These are phyloP conservation scores for Polychaeton citri DNA, from an alignment of 2,329 filamentous ascomycete genomes.

Conservation along the genomic window DNA sequence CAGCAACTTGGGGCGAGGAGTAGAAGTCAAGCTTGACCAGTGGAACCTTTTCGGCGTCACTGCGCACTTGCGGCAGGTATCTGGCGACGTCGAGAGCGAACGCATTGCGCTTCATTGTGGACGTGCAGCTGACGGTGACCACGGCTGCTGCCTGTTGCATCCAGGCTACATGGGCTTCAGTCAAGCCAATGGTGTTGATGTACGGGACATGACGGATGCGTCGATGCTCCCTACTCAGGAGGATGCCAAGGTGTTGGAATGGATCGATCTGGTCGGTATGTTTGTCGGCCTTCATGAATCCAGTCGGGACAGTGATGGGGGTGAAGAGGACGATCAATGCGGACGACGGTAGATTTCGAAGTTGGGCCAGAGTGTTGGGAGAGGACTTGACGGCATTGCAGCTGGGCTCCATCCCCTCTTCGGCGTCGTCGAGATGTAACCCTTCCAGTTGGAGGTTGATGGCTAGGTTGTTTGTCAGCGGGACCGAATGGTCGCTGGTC, in stretches of 20 bases:
- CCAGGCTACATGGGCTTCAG: slow-evolving; percentile 48
- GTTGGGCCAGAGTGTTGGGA: slow-evolving; percentile 5
- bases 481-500: slow-evolving; percentile 2
- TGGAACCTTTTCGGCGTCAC: background rate
- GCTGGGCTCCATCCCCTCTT: background rate
- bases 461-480: slow-evolving; percentile 5
- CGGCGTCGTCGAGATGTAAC: background rate
- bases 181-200: slow-evolving; percentile 49
- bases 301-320: slow-evolving; percentile 19
- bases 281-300: slow-evolving; percentile 9
- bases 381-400: slow-evolving; percentile 4
- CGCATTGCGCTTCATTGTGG: background rate
- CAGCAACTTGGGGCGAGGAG: background rate
- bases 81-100: background rate
- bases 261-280: slow-evolving; percentile 45
- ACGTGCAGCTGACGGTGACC: slow-evolving; percentile 44
- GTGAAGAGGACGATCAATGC: slow-evolving; percentile 33
- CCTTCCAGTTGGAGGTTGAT: slow-evolving; percentile 4
- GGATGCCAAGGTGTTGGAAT: slow-evolving; percentile 57
- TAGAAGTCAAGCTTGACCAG: background rate
- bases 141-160: slow-evolving; percentile 46
- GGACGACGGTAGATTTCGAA: slow-evolving; percentile 24
- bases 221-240: slow-evolving; percentile 45
- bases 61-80: background rate
- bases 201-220: slow-evolving; percentile 61